Percentiles rank a stretch among this genome's conserved stretches.
These are phyloP conservation scores for Salix suchowensis DNA, from an alignment of 345 rosid genomes.

Conservation along the genomic window DNA sequence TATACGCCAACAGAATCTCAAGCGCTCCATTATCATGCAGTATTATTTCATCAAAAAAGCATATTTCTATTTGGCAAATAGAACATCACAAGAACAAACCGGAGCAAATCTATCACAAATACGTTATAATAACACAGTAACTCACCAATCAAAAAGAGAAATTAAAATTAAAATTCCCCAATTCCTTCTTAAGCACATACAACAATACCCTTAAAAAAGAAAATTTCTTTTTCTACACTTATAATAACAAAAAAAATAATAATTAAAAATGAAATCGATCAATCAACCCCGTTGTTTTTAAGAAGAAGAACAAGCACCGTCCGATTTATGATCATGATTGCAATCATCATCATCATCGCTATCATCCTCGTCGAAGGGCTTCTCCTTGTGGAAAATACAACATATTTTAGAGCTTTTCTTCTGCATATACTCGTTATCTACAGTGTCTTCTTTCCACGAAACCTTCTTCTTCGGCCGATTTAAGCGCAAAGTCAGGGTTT, in stretches of 20 bases:
- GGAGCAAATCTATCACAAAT: neutral
- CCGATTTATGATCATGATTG: constrained; percentile 13
- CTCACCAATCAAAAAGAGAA: neutral
- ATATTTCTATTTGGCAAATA: neutral
- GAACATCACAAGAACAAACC: neutral
- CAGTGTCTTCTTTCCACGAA: constrained; percentile 91
- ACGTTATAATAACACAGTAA: neutral
- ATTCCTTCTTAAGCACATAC: neutral
- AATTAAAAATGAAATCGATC: neutral
- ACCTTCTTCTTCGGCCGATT: constrained; percentile 79
- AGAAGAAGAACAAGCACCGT: constrained; percentile 18
- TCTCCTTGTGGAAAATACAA: constrained; percentile 92
- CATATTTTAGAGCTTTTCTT: constrained; percentile 97
- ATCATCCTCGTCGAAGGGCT: constrained; percentile 80
- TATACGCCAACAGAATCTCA: neutral
- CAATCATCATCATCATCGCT: constrained; percentile 67
- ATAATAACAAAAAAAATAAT: neutral
- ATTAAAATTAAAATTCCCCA: neutral
- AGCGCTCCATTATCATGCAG: neutral
- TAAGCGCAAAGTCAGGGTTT: constrained; percentile 57
- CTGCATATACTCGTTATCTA: constrained; percentile 93
- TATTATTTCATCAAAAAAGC: too few relatives aligned
- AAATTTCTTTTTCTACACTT: neutral
- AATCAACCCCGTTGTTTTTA: neutral
- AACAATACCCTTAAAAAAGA: neutral